Evolutionary conservation across 2,329 filamentous ascomycete species (phyloP).

Genomic region (Cladobotryum mycophilum): DNA sequence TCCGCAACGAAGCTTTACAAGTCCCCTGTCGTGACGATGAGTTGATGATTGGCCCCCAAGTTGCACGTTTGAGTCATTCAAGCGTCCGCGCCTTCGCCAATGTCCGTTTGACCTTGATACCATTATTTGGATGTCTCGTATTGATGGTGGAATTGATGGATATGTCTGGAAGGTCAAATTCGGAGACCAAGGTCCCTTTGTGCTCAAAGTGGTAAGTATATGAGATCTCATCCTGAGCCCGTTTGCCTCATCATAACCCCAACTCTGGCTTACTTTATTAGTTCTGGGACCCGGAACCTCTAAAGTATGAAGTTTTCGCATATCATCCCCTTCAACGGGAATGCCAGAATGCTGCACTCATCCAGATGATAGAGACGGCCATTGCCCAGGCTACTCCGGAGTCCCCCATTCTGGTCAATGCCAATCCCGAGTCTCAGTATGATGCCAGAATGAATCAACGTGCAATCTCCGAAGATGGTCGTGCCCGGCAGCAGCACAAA

Average conservation of each 20-base stretch:
- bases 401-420: not conserved
- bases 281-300: conserved; percentile 10
- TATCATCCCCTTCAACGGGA: conserved; percentile 7
- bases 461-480: not conserved
- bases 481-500: not conserved
- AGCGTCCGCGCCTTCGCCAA: not conserved
- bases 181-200: not conserved
- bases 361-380: conserved; percentile 4
- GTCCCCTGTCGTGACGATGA: not conserved
- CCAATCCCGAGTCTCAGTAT: not conserved
- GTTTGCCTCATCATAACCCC: not conserved
- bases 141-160: conserved; percentile 4
- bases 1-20: not conserved
- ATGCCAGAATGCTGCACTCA: conserved; percentile 9
- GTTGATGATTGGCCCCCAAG: not conserved
- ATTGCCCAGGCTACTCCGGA: not conserved
- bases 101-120: not conserved
- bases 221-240: too few species aligned
- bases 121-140: not conserved
- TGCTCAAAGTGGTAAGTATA: not conserved
- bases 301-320: not conserved
- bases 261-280: not conserved
- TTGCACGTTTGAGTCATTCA: not conserved
- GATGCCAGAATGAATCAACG: not conserved
- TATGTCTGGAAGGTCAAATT: conserved; percentile 5